A percentile compares a stretch with the other conserved stretches of the same genome.
Conservation (phyloP, 192 early-diverging fungal genomes). For the Mortierella hygrophila region DNA sequence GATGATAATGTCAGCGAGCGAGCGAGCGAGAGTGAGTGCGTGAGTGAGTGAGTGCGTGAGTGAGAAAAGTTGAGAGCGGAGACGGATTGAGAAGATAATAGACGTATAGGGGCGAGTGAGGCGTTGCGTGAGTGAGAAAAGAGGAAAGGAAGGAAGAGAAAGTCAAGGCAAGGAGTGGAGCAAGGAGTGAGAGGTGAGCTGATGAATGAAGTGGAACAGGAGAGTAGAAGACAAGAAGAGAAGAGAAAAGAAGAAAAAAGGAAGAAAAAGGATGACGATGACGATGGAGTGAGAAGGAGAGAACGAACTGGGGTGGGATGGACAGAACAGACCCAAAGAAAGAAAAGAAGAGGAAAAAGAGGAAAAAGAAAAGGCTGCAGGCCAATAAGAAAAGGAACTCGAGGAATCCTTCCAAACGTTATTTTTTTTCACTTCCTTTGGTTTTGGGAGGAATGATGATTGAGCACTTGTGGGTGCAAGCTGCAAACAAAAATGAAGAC, state of each 20-base stretch:
- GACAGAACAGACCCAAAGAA: conserved; percentile 6
- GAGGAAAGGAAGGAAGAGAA: background rate
- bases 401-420: conserved; percentile 1
- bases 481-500: background rate
- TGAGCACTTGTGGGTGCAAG: background rate
- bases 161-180: background rate
- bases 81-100: background rate
- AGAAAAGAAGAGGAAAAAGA: background rate
- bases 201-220: too few species aligned
- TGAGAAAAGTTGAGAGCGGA: background rate
- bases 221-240: background rate
- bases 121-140: background rate
- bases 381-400: background rate
- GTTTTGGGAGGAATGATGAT: background rate
- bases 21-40: background rate
- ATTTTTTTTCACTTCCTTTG: background rate
- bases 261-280: background rate
- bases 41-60: background rate
- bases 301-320: background rate
- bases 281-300: background rate
- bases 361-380: conserved; percentile 7
- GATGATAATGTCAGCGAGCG: background rate
- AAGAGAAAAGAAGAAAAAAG: background rate
- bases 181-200: too few species aligned
- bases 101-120: background rate